Evolutionary conservation across 345 rosid genomes (phyloP), one percentile per base, ranked within the genome.

Genomic region (Dovyalis caffra): DNA sequence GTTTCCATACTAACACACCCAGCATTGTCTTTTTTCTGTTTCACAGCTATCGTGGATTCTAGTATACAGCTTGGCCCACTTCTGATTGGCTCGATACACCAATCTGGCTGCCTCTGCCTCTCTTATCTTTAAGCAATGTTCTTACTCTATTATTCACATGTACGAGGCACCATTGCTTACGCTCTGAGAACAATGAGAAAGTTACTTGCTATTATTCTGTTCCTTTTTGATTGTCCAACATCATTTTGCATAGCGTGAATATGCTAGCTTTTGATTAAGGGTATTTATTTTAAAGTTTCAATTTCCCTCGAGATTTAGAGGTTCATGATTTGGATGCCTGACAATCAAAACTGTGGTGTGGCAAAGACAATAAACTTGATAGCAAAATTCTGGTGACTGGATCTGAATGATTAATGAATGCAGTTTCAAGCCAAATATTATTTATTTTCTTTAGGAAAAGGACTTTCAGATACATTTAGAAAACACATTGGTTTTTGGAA

Each of bases 31-130:
- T 8, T 43, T 80, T 82, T 81, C 2, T 80, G 33, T 35, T 75
- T n/a, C 83, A 78, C 97, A 95, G 99, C 90, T 92, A 69, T 89
- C 97, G 9, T 92, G 98, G 99, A 86, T 88, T 85, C 86, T 95
- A 78, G 92, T 92, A 82, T 95, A 92, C 88, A 92, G 99, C 90
- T 81, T 95, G 92, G 92, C 85, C 51, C 97, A 95, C 77, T 93
- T 90, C 81, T 90, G 87, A 93, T 68, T 34, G 68, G 73, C 68
- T 1, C 21, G 56, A 77, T 32, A 67, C 35, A 32, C 56, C 66
- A 51, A 71, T 57, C 64, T 69, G 80, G 73, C 38, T 62, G 73
- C 70, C 34, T 60, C 34, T 62, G 73, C 68, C 18, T 23, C 12
- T 16, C 64, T n/a, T 29, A 51, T 67, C 71, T 38, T 26, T 20